Base-by-base conservation (phyloP, 768 basidiomycete genomes). In the Lepiota subincarnata region DNA sequence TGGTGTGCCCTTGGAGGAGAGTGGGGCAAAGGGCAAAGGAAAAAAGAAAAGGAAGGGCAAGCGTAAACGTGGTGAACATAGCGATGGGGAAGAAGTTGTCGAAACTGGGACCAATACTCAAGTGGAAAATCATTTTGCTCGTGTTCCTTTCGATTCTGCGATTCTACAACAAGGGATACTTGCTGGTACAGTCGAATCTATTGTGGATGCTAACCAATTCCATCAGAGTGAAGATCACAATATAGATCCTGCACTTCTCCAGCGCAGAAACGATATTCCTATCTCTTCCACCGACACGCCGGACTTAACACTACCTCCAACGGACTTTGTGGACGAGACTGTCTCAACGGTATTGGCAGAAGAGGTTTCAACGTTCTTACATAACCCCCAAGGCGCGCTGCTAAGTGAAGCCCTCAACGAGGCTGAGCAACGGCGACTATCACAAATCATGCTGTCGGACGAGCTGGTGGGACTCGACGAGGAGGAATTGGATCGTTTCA, bases 391-490 rank as follows among this genome's bases (percentile, higher is more conserved):
- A 62, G 84, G 86, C 12, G 65, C 76, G n/a, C 65, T 77, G 64
- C 71, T 90, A 7, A 68, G 74, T 4, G 72, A 75, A 16, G 86
- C 88, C 13, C 73, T 92, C 8, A 77, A 87, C 47, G 83, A 86
- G 63, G 86, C 77, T 0, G 84, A 90, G 36, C 71, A 81, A 60
- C 74, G 82, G 45, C 80, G 86, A 19, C 74, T 79, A 18, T 77
- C 81, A 19, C 74, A 80, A 38, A 72, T 77, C 16, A 63, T 72
- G 40, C 79, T 74, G 35, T 74, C 70, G 10, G 82, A 90, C 59
- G 86, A 88, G 57, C 70, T 92, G 42, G 64, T 74, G 18, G 91
- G 87, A 13, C 74, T 98, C n/a, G 87, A 97, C 67, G 94, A 98
- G 62, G 90, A 86, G 4, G 94, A 98, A 65, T 76, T 97, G 39